phyloP scores from a whole-genome alignment of 495 filamentous ascomycete species.

The Penicillium bovifimosum region DNA sequence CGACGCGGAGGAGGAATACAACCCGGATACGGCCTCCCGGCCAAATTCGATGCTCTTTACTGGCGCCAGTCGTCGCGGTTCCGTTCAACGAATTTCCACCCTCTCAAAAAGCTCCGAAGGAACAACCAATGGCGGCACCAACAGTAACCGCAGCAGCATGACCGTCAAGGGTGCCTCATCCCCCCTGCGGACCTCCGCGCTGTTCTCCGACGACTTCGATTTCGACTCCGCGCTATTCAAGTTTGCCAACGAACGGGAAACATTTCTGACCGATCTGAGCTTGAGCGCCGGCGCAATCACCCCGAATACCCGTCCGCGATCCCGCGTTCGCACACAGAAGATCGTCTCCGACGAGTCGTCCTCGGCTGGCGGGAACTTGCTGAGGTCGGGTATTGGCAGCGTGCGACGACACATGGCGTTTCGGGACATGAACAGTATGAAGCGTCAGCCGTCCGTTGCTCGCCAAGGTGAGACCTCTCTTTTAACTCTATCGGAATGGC shows the following conservation, averaged over 20 bases:
- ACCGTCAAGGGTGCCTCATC: constrained; percentile 63
- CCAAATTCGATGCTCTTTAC: constrained; percentile 45
- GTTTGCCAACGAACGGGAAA: constrained; percentile 89
- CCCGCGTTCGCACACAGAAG: constrained; percentile 71
- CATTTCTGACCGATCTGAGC: constrained; percentile 86
- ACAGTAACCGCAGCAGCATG: constrained; percentile 87
- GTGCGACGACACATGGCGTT: constrained; percentile 83
- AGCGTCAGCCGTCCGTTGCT: constrained; percentile 73
- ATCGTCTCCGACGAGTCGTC: constrained; percentile 68
- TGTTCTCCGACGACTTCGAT: constrained; percentile 61
- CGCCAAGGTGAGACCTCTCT: constrained; percentile 62
- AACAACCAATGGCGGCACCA: constrained; percentile 59
- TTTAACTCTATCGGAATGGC: background rate
- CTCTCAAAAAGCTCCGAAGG: constrained; percentile 52
- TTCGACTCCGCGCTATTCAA: constrained; percentile 90
- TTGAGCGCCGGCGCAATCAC: constrained; percentile 81
- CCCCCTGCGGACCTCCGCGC: constrained; percentile 32
- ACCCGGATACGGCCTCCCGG: constrained; percentile 37
- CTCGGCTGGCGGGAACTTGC: constrained; percentile 33
- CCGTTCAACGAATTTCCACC: constrained; percentile 62
- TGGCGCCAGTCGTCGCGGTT: constrained; percentile 54
- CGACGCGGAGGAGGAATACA: constrained; percentile 52
- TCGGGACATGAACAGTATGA: constrained; percentile 90
- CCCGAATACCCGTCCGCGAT: constrained; percentile 62
- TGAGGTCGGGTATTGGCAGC: constrained; percentile 62